Evolutionary conservation across 768 basidiomycete genomes (phyloP).

Genomic region (Amanita thiersii): DNA sequence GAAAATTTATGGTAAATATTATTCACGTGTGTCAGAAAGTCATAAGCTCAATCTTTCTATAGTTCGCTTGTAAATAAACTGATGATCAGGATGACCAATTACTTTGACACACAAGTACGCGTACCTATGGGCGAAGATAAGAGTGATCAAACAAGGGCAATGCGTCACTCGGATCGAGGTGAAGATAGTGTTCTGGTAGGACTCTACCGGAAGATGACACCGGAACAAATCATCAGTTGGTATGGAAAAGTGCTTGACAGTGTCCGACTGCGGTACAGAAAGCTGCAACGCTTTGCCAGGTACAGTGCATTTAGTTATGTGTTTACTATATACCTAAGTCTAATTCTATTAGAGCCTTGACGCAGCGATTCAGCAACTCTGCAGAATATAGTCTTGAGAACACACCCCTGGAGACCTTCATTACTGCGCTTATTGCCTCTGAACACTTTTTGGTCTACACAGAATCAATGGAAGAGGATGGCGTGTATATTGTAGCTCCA

Average conservation of each 20-base stretch:
- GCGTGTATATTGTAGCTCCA: slow-evolving; percentile 85
- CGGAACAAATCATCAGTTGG: slow-evolving; percentile 81
- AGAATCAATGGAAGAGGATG: slow-evolving; percentile 77
- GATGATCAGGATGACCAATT: slow-evolving; percentile 87
- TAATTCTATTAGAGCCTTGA: slow-evolving; percentile 41
- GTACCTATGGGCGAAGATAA: slow-evolving; percentile 48
- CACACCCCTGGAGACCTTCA: slow-evolving; percentile 69
- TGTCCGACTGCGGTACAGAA: slow-evolving; percentile 85
- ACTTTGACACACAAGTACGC: slow-evolving; percentile 91
- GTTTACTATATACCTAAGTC: slow-evolving; percentile 7
- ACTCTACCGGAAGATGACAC: slow-evolving; percentile 51
- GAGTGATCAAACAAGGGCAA: slow-evolving; percentile 13
- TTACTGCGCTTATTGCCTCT: slow-evolving; percentile 68
- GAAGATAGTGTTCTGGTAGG: slow-evolving; percentile 15
- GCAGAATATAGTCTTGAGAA: slow-evolving; percentile 83
- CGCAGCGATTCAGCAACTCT: slow-evolving; percentile 88
- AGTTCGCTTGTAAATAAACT: slow-evolving; percentile 91
- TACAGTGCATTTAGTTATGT: slow-evolving; percentile 17
- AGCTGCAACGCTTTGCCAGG: slow-evolving; percentile 91
- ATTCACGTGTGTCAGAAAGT: not conserved
- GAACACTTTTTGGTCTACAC: slow-evolving; percentile 96
- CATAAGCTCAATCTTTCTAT: slow-evolving; percentile 7
- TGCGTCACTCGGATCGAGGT: slow-evolving; percentile 13
- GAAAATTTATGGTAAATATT: slow-evolving; percentile 84
- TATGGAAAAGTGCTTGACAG: slow-evolving; percentile 91